Evolutionary conservation across 108 stramenopile genomes (phyloP).

Genomic region (Schizochytrium sp.): DNA sequence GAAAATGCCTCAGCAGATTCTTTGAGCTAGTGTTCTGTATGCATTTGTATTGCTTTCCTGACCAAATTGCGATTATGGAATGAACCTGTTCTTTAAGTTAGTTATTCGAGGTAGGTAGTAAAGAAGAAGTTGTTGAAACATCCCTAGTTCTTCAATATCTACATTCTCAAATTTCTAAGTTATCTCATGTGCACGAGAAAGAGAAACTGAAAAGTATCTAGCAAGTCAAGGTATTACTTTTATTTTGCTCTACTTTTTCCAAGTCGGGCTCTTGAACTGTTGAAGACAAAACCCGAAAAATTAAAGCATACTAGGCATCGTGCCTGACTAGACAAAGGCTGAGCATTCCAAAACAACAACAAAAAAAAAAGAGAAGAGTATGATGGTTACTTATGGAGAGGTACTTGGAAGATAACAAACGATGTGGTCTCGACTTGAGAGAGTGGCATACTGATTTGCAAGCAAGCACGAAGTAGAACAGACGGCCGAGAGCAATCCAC

Average conservation of each 20-base stretch:
- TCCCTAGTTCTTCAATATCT: not conserved
- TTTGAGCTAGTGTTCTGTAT: too few species aligned
- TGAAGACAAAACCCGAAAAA: constrained; percentile 2
- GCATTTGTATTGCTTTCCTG: too few species aligned
- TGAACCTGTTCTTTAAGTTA: too few species aligned
- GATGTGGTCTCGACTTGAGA: too few species aligned
- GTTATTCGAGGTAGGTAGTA: not conserved
- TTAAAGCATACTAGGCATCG: not conserved
- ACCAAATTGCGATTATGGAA: too few species aligned
- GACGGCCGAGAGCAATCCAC: too few species aligned
- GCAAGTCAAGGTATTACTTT: not conserved
- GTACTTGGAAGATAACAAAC: not conserved
- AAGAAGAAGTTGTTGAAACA: not conserved
- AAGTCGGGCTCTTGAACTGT: not conserved
- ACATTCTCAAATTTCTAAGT: constrained; percentile 3
- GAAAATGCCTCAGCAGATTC: too few species aligned
- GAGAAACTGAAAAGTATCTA: not conserved
- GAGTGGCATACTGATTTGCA: too few species aligned
- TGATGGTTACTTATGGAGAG: not conserved
- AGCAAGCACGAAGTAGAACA: too few species aligned
- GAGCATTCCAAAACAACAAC: not conserved
- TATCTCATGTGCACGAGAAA: not conserved
- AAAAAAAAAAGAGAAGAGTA: constrained; percentile 19
- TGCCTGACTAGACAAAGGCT: not conserved
- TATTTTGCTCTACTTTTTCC: not conserved